Evolutionary conservation across 495 filamentous ascomycete genomes (phyloP).

Genomic region (Neurospora hispaniola): DNA sequence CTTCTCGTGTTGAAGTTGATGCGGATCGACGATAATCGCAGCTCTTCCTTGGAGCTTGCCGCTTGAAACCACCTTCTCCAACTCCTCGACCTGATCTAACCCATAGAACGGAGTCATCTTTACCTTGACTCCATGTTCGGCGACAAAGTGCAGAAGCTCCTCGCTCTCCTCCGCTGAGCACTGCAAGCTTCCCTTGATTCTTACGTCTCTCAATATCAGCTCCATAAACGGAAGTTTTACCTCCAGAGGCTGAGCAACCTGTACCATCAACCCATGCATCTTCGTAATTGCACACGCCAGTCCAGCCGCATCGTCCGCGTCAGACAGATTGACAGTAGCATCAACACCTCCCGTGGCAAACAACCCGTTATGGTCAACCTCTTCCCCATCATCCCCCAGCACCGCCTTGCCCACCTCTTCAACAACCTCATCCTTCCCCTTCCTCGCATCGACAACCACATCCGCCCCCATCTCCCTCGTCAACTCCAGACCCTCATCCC

Average conservation of each 20-base stretch:
- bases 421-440: constrained; percentile 33
- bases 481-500: constrained; percentile 41
- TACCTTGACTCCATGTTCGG: constrained; percentile 38
- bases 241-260: constrained; percentile 42
- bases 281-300: constrained; percentile 41
- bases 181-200: constrained; percentile 38
- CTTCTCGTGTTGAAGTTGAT: constrained; percentile 18
- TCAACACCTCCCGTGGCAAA: constrained; percentile 30
- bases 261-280: constrained; percentile 44
- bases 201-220: constrained; percentile 44
- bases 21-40: constrained; percentile 37
- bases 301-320: constrained; percentile 33
- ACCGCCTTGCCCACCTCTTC: constrained; percentile 36
- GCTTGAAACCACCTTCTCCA: constrained; percentile 35
- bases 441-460: constrained; percentile 40
- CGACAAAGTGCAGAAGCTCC: constrained; percentile 42
- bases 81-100: constrained; percentile 37
- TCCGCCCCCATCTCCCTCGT: constrained; percentile 36
- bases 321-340: constrained; percentile 35
- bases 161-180: constrained; percentile 35
- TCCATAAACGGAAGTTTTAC: constrained; percentile 42
- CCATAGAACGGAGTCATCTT: constrained; percentile 43
- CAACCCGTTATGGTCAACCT: constrained; percentile 35
- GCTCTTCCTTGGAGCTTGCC: constrained; percentile 46
- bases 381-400: constrained; percentile 31